Conservation (phyloP, 768 basidiomycete species). For the Xerocomus potaroensis region DNA sequence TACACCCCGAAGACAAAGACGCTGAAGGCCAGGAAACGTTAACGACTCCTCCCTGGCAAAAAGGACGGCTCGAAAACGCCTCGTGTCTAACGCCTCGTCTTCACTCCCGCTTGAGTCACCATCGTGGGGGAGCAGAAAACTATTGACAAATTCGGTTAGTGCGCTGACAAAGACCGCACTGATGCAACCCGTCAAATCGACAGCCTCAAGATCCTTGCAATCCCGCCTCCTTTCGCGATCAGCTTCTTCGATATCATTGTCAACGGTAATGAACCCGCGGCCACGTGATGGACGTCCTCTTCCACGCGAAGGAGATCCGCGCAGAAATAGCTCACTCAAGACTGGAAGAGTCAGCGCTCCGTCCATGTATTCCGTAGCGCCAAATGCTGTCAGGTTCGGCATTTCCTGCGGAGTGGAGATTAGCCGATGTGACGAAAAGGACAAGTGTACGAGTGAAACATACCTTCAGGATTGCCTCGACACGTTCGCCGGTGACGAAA, state of each 20-base stretch:
- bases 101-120: constrained; percentile 44
- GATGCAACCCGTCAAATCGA: constrained; percentile 94
- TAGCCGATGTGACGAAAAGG: constrained; percentile 2
- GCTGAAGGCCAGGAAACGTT: constrained; percentile 63
- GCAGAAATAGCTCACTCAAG: constrained; percentile 84
- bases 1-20: constrained; percentile 78
- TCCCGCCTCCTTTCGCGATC: constrained; percentile 70
- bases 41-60: constrained; percentile 46
- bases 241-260: constrained; percentile 67
- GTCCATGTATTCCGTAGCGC: constrained; percentile 99
- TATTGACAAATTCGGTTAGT: constrained; percentile 75
- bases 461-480: constrained; percentile 76
- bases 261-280: constrained; percentile 45
- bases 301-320: constrained; percentile 68
- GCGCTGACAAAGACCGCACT: constrained; percentile 86
- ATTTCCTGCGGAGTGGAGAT: constrained; percentile 57
- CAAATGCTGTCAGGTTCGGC: constrained; percentile 81
- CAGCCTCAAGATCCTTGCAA: constrained; percentile 76
- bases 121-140: constrained; percentile 47
- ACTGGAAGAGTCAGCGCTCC: constrained; percentile 82
- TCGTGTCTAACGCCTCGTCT: constrained; percentile 32
- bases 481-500: constrained; percentile 88
- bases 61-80: constrained; percentile 32
- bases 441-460: constrained; percentile 14
- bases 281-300: constrained; percentile 67